A percentile compares a stretch with the other conserved stretches of the same genome.
Conservation (phyloP, 2,329 filamentous ascomycete genomes). For the Aureobasidium sp. region DNA sequence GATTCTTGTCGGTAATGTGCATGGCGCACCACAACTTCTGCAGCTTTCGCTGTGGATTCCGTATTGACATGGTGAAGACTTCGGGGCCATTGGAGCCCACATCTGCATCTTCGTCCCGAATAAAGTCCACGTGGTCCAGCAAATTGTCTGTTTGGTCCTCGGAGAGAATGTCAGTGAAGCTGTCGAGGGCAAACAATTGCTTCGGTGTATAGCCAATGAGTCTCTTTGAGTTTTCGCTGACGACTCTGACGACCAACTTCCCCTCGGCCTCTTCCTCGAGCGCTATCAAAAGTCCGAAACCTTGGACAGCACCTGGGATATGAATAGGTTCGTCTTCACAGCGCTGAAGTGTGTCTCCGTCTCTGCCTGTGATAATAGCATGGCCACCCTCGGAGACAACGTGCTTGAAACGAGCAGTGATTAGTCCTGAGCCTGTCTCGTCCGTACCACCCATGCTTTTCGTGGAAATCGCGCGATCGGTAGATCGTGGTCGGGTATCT, state of each 20-base stretch:
- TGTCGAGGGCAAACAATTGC: slow-evolving; percentile 65
- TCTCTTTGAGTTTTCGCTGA: slow-evolving; percentile 71
- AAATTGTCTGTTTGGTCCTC: slow-evolving; percentile 80
- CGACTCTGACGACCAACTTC: slow-evolving; percentile 62
- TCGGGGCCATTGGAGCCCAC: slow-evolving; percentile 71
- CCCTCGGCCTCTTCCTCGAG: slow-evolving; percentile 60
- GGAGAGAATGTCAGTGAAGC: slow-evolving; percentile 74
- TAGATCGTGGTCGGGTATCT: slow-evolving; percentile 21
- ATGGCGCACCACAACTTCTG: slow-evolving; percentile 82
- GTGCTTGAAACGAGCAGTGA: slow-evolving; percentile 74
- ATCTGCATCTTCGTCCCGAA: slow-evolving; percentile 74
- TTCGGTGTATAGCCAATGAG: slow-evolving; percentile 72
- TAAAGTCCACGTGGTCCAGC: slow-evolving; percentile 80
- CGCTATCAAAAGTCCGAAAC: slow-evolving; percentile 70
- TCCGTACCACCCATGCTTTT: slow-evolving; percentile 32
- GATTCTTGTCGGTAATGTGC: slow-evolving; percentile 63
- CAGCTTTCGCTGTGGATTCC: slow-evolving; percentile 47
- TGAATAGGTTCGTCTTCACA: slow-evolving; percentile 92
- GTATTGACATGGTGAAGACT: slow-evolving; percentile 72
- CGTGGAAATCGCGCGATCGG: slow-evolving; percentile 26
- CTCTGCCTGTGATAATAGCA: slow-evolving; percentile 71
- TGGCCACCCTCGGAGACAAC: slow-evolving; percentile 70
- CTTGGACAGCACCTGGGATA: slow-evolving; percentile 73
- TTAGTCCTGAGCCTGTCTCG: slow-evolving; percentile 40
- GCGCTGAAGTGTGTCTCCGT: slow-evolving; percentile 62